Conservation (phyloP, 2,329 filamentous ascomycete genomes). For the Apiospora malaysiana region DNA sequence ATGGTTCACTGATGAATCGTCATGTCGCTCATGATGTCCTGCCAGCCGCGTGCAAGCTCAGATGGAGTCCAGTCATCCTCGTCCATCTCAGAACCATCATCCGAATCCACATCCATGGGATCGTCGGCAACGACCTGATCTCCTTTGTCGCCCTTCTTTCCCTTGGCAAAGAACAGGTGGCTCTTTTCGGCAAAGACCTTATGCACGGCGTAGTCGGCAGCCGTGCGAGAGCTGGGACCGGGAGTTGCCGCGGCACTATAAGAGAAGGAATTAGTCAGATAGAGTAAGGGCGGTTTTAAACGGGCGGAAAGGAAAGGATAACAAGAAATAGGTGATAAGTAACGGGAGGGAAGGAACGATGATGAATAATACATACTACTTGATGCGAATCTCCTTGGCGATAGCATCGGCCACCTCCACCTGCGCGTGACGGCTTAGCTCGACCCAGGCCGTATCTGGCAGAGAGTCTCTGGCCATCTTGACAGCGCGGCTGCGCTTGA, state of each 20-base stretch:
- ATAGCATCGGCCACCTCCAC: not conserved
- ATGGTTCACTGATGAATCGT: not conserved
- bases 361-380: not conserved
- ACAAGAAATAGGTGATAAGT: not conserved
- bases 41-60: not conserved
- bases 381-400: not conserved
- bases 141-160: not conserved
- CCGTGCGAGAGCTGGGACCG: constrained; percentile 8
- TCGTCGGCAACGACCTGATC: not conserved
- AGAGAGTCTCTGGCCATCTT: constrained; percentile 17
- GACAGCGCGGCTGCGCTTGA: constrained; percentile 21
- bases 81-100: not conserved
- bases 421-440: not conserved
- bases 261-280: not conserved
- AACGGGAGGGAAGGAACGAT: too few relatives aligned
- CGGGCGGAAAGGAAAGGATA: not conserved
- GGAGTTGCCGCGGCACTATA: constrained; percentile 10
- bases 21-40: not conserved
- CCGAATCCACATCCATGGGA: not conserved
- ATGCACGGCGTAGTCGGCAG: constrained; percentile 24
- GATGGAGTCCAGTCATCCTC: not conserved
- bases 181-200: constrained; percentile 33
- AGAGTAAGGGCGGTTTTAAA: too few relatives aligned
- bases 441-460: not conserved
- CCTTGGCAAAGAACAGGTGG: not conserved